phyloP scores from a whole-genome alignment of 805 yeast species.

The Monosporozyma aerobia region DNA sequence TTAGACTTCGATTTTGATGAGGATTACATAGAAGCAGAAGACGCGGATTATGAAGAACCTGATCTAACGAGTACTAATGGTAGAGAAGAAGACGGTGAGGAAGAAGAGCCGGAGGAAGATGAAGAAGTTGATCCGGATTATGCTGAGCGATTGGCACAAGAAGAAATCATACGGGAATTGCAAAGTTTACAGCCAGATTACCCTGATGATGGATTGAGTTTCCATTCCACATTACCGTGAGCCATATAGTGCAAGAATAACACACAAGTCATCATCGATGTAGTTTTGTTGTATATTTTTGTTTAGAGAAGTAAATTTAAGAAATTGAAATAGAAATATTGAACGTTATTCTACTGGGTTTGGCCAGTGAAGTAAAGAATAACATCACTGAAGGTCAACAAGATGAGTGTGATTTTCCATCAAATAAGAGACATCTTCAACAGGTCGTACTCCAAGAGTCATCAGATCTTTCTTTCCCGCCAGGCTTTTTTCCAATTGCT shows the following conservation, averaged over 20 bases:
- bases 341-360: too few relatives aligned
- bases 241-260: neutral
- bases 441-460: slow-evolving; percentile 23
- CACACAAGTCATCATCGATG: too few relatives aligned
- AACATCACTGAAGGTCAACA: neutral
- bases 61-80: slow-evolving; percentile 1
- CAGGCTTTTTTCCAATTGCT: slow-evolving; percentile 29
- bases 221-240: neutral
- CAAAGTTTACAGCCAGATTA: slow-evolving; percentile 2
- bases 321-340: neutral
- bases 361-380: neutral
- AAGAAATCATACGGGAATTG: neutral
- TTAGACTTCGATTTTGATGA: slow-evolving; percentile 6
- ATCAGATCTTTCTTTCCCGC: slow-evolving; percentile 25
- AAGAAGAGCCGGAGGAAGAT: slow-evolving; percentile 3
- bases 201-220: neutral
- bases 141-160: neutral
- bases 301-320: neutral
- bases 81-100: slow-evolving; percentile 1
- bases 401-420: slow-evolving; percentile 22
- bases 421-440: slow-evolving; percentile 29
- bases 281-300: neutral
- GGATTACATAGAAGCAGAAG: slow-evolving; percentile 10
- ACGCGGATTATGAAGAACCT: slow-evolving; percentile 9
- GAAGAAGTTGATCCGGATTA: neutral